phyloP scores from a whole-genome alignment of 768 basidiomycete species.

The Leccinum ochraceum region DNA sequence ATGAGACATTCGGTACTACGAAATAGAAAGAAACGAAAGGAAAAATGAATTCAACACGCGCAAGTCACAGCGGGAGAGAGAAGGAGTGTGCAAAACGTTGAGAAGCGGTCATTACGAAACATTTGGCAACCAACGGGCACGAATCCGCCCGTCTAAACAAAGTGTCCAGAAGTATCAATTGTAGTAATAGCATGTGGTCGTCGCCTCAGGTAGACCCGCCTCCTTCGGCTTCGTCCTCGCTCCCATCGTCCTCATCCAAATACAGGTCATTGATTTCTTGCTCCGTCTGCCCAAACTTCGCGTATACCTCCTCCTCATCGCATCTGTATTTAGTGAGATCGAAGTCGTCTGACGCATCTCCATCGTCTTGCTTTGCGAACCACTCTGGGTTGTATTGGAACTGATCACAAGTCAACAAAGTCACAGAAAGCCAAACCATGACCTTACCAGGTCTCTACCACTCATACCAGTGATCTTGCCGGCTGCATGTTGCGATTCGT shows the following conservation, averaged over 20 bases:
- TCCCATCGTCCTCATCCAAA: slow-evolving; percentile 25
- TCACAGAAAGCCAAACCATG: not conserved
- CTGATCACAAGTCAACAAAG: slow-evolving; percentile 38
- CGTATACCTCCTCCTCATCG: slow-evolving; percentile 31
- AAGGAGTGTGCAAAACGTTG: no score
- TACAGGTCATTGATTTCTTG: slow-evolving; percentile 15
- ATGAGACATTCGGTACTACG: slow-evolving; percentile 38
- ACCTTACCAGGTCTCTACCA: slow-evolving; percentile 62
- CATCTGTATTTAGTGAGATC: slow-evolving; percentile 62
- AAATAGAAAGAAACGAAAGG: not conserved
- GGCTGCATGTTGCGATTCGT: slow-evolving; percentile 76
- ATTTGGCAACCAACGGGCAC: no score
- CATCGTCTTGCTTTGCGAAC: slow-evolving; percentile 77
- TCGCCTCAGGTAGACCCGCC: slow-evolving; percentile 1
- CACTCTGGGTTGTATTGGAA: slow-evolving; percentile 97
- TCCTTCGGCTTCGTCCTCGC: slow-evolving; percentile 7
- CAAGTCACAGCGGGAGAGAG: not conserved
- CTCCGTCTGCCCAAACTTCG: slow-evolving; percentile 27
- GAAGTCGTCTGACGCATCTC: slow-evolving; percentile 47
- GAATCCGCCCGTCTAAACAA: not conserved
- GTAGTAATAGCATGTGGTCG: not conserved
- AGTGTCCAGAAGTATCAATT: no score
- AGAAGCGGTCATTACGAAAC: slow-evolving; percentile 24
- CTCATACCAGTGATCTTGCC: slow-evolving; percentile 95
- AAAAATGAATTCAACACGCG: slow-evolving; percentile 3